phyloP scores from a whole-genome alignment of 2,329 filamentous ascomycete species.

The Aspergillus cejpii region DNA sequence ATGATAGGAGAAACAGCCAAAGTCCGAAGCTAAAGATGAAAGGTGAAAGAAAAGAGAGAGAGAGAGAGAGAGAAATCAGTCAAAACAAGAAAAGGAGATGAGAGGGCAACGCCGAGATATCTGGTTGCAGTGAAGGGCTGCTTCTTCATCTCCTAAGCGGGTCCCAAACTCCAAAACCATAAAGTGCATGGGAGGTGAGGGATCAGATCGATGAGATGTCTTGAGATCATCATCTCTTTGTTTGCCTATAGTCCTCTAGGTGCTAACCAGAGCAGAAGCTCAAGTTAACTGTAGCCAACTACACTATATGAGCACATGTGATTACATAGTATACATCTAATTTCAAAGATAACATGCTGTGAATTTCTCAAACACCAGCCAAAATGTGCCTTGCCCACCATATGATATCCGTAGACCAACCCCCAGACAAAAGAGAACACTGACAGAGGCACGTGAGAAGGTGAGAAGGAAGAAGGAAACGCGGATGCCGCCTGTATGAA shows the following conservation, averaged over 20 bases:
- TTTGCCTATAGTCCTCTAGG: no score
- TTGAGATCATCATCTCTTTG: no score
- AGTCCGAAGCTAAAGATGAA: neutral
- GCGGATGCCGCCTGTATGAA: neutral
- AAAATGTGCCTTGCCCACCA: neutral
- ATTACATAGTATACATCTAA: neutral
- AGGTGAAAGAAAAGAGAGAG: conserved; percentile 4
- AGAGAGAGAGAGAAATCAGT: conserved; percentile 1
- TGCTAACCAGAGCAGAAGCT: no score
- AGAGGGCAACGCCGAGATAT: neutral
- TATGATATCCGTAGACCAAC: neutral
- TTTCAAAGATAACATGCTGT: neutral
- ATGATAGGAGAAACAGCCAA: no score
- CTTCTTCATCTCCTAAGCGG: no score
- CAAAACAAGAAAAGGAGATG: neutral
- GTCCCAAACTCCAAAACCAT: no score
- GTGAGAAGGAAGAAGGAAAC: neutral
- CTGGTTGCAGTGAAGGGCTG: no score
- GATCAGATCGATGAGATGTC: no score
- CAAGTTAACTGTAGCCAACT: no score
- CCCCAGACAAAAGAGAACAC: neutral
- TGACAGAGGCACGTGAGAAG: neutral
- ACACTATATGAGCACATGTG: no score
- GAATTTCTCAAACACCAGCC: neutral
- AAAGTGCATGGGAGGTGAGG: no score